Evolutionary conservation across 1,284 basidiomycete species (phyloP), one percentile per base, ranked within the genome.

Genomic region (Naganishia cerealis): DNA sequence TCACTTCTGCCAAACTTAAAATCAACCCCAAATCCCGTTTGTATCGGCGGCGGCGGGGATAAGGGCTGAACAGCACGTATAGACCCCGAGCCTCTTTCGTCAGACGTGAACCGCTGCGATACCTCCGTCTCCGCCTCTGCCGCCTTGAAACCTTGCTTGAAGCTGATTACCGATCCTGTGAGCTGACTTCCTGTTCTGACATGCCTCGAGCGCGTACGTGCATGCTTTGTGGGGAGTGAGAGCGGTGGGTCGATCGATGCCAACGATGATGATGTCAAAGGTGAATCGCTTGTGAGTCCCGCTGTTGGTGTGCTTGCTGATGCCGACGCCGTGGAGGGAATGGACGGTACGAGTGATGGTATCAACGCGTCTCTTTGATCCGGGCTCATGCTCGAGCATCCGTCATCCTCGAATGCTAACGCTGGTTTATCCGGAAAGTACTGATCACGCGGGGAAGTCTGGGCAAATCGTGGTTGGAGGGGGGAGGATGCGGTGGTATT

Each of bases 21-120:
- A 26, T 33, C 2, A 50, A 36, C 13, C 56, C 56, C 36, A 38
- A 62, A 16, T 10, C 13, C 33, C 46, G 48, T 18, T 36, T 29
- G 33, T n/a, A 36, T 33, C 36, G 33, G 29, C 15, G 16, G 18
- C 18, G 29, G 50, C 9, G 15, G n/a, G n/a, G 26, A 38, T 10
- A 53, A 16, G 26, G 38, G 61, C 52, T 53, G 50, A n/a, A 63
- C 38, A 15, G 61, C 61, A 50, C 61, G 40, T n/a, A 54, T 52
- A 16, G 33, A 63, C 18, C 15, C 48, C 21, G 16, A 12, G 38
- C 63, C 63, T 12, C 52, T 18, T 33, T 33, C 29, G 29, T 33
- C 29, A 33, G 2, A 3, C 29, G 6, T 33, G 29, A 33, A 6
- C 29, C 29, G 29, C 29, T 33, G 29, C 29, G 29, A 33, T 2